Conservation (phyloP, 2,329 filamentous ascomycete species). For the Fusarium guadeloupense region DNA sequence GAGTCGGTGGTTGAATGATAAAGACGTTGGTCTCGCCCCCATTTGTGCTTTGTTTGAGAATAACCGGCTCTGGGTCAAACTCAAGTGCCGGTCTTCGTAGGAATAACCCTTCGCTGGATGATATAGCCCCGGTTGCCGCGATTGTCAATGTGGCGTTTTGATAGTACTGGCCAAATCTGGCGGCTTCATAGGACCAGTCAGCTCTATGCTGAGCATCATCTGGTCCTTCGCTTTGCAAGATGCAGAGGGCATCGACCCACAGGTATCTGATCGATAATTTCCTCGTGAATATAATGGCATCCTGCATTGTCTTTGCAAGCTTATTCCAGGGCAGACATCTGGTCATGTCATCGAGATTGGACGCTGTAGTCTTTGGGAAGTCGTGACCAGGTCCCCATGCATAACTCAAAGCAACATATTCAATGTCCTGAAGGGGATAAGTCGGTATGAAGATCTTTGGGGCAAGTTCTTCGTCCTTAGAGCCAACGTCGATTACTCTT, state of each 20-base stretch:
- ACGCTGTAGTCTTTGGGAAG: neutral
- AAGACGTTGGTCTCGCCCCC: accelerated
- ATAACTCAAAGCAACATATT: conserved; percentile 9
- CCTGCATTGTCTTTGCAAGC: neutral
- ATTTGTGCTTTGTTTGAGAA: neutral
- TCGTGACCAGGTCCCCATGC: neutral
- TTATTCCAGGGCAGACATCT: neutral
- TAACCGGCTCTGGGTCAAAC: neutral
- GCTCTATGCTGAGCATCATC: neutral
- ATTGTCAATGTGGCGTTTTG: neutral
- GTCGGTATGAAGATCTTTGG: neutral
- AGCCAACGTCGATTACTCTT: neutral
- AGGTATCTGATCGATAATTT: neutral
- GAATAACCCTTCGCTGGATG: conserved; percentile 1
- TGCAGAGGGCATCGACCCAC: conserved; percentile 10
- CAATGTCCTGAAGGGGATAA: neutral
- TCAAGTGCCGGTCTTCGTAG: neutral
- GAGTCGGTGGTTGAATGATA: neutral
- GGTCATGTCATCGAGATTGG: neutral
- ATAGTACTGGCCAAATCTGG: conserved; percentile 7
- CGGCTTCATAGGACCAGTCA: conserved; percentile 6
- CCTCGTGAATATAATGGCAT: neutral
- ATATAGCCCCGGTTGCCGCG: neutral
- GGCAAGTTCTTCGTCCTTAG: accelerated
- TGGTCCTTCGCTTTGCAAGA: neutral